phyloP scores from a whole-genome alignment of 2,329 filamentous ascomycete species.

The Ascochyta koolunga region DNA sequence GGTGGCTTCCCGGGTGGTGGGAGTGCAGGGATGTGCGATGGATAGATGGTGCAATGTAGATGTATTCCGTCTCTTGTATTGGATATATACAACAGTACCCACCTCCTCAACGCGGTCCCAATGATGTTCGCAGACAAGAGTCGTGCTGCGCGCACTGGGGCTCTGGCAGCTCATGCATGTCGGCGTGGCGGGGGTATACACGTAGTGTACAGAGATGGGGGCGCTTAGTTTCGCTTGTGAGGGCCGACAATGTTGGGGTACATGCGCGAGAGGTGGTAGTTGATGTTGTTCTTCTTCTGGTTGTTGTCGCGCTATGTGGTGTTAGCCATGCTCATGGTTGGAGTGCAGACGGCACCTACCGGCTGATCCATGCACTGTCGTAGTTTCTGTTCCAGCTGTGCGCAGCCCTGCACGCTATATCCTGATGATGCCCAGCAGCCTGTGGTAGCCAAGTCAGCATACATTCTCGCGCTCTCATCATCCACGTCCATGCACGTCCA shows the following conservation, averaged over 20 bases:
- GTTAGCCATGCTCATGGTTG: conserved; percentile 10
- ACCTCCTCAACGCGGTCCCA: conserved; percentile 25
- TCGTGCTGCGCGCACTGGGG: conserved; percentile 27
- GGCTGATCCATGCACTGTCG: conserved; percentile 80
- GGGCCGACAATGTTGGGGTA: conserved; percentile 75
- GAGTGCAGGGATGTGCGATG: conserved; percentile 7
- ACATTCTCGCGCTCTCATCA: conserved; percentile 1
- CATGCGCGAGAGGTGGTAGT: conserved; percentile 84
- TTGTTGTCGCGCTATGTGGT: conserved; percentile 59
- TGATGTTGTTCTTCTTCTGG: conserved; percentile 78
- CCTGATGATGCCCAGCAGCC: conserved; percentile 86
- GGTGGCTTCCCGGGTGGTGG: background rate
- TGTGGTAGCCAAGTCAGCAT: conserved; percentile 47
- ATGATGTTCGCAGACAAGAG: conserved; percentile 25
- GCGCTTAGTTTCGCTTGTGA: conserved; percentile 65
- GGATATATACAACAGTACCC: conserved; percentile 21
- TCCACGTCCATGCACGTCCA: no score
- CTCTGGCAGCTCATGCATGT: conserved; percentile 16
- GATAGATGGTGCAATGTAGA: background rate
- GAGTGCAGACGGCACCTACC: conserved; percentile 54
- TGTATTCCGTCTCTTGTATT: conserved; percentile 13
- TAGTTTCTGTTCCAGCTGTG: conserved; percentile 65
- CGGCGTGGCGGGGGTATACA: conserved; percentile 28
- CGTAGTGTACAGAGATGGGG: conserved; percentile 31
- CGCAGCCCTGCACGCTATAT: conserved; percentile 67